A percentile compares a stretch with the other conserved stretches of the same genome.
These are phyloP conservation scores for Dalbergia oliveri DNA, from an alignment of 306 rosid species.

Conservation along the genomic window DNA sequence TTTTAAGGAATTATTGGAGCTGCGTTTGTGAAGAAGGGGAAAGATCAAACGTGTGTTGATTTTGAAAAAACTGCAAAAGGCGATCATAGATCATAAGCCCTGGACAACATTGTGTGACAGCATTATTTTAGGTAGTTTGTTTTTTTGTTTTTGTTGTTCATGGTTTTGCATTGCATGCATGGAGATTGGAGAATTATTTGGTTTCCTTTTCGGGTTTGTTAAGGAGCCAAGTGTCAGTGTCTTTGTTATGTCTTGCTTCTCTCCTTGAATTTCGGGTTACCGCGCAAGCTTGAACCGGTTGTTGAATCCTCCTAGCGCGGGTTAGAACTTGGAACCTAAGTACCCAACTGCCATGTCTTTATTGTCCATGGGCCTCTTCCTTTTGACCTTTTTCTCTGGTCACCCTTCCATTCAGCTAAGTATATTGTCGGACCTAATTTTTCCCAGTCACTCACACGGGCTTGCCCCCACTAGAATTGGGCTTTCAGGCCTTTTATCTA, in stretches of 20 bases:
- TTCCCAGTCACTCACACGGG: no score
- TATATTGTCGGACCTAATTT: no score
- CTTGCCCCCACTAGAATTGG: no score
- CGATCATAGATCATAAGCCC: conserved; percentile 3
- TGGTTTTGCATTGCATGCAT: neutral
- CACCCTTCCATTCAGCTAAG: no score
- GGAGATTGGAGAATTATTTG: neutral
- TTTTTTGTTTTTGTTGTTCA: neutral
- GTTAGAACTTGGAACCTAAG: neutral
- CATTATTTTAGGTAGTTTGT: conserved; percentile 46
- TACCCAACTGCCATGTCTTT: neutral
- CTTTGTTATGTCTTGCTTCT: neutral
- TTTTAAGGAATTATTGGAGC: no score
- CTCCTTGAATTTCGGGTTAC: conserved; percentile 69
- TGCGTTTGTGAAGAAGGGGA: neutral
- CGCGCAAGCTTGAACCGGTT: conserved; percentile 52
- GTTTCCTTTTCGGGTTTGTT: conserved; percentile 31
- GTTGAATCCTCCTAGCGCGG: neutral
- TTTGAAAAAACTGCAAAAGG: no score
- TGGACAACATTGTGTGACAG: conserved; percentile 18
- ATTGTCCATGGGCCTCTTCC: neutral
- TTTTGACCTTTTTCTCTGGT: neutral
- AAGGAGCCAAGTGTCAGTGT: conserved; percentile 48
- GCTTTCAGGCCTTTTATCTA: no score
- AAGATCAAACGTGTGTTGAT: neutral